Evolutionary conservation across 768 basidiomycete species (phyloP), one percentile per base, ranked within the genome.

Genomic region (Boletus rubropictus): DNA sequence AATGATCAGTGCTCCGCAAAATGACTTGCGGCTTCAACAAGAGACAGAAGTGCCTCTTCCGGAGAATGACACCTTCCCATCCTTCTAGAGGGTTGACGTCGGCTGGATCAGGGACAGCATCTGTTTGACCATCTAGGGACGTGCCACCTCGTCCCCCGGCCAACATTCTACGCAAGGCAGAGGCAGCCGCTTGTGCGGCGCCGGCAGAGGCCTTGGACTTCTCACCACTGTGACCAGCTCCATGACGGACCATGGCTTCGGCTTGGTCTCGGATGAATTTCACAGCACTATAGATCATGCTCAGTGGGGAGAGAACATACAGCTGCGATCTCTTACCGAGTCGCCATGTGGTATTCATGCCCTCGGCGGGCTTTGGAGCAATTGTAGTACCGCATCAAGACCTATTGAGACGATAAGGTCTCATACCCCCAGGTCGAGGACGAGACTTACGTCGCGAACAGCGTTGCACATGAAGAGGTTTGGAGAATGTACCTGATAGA

Each of bases 11-110:
- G 50, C 82, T 86, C 17, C 79, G 74, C 22, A 96, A 69, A 9
- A 91, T 81, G 42, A 98, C 79, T 60, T 98, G 94, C 11, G 94
- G 92, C 58, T 93, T 93, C 49, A 95, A 69, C 28, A 97, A 74
- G n/a, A 92, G 73, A 59, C 88, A 87, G 62, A 87, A 86, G 59
- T 92, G 80, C 34, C 81, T 80, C 55, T 86, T 86, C 42, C 71
- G 69, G 25, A 86, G 70, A 24, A 81, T 76, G 39, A 88, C 81
- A 1, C 82, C 84, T 22, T 75, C 75, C 84, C 86, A 89, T 12
- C 86, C 86, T 35, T 77, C 71, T 44, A 88, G 62, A 10, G 86
- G 84, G 44, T 84, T 77, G 10, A 76, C 63, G 22, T 66, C 64
- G 18, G 69, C 68, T 3, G 67, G 60, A 29, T 61, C 55, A 20